Evolutionary conservation across 2,329 filamentous ascomycete genomes (phyloP).

Genomic region (Talaromyces verruculosus): DNA sequence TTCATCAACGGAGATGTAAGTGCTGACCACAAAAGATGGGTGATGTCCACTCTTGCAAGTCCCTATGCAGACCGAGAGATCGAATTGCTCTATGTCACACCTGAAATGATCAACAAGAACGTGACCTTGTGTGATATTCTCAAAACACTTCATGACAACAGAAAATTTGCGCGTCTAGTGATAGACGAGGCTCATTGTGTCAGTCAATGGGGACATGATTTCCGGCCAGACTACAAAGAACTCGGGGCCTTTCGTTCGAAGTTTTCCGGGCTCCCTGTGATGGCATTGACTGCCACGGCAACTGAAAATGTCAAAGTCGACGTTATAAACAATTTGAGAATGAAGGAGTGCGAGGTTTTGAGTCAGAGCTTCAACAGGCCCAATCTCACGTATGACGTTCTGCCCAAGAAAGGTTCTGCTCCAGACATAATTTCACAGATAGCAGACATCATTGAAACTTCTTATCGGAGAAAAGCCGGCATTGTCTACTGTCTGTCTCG

Average conservation of each 20-base stretch:
- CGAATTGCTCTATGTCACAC: conserved; percentile 90
- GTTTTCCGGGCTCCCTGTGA: conserved; percentile 79
- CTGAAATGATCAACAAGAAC: conserved; percentile 93
- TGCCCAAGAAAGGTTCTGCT: conserved; percentile 63
- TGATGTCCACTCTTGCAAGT: conserved; percentile 65
- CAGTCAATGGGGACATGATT: conserved; percentile 98
- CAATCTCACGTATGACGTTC: conserved; percentile 87
- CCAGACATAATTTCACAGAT: conserved; percentile 55
- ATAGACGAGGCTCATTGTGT: conserved; percentile 99
- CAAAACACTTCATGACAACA: conserved; percentile 64
- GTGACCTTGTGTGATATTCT: conserved; percentile 65
- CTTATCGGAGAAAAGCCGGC: conserved; percentile 71
- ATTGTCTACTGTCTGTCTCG: conserved; percentile 93
- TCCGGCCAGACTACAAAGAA: conserved; percentile 90
- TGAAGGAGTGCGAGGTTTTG: conserved; percentile 74
- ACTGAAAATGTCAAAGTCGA: conserved; percentile 91
- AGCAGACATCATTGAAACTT: conserved; percentile 61
- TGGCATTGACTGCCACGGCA: conserved; percentile 93
- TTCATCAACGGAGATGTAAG: conserved; percentile 77
- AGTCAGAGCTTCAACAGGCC: conserved; percentile 96
- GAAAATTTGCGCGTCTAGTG: conserved; percentile 81
- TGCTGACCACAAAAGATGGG: conserved; percentile 60
- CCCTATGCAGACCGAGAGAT: conserved; percentile 70
- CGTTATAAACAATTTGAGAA: conserved; percentile 86
- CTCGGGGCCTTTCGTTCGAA: conserved; percentile 71